Percentiles rank a stretch among this genome's conserved stretches.
Evolutionary conservation across 805 yeast genomes (phyloP).

Genomic region (Cyberlindnera maclurae): DNA sequence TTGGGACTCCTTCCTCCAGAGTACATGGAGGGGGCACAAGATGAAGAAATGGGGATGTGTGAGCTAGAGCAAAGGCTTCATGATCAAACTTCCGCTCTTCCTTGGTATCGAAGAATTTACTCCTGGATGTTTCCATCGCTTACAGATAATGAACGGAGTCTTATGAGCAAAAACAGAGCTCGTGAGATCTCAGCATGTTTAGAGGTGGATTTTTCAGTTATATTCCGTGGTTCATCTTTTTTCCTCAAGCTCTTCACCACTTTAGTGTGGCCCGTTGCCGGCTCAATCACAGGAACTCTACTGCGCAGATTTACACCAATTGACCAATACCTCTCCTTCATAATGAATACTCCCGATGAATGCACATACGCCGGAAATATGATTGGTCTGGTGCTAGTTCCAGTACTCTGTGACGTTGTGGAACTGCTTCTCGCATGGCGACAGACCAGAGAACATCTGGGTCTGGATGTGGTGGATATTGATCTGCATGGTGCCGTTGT

Average conservation of each 20-base stretch:
- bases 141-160: slow-evolving; percentile 2
- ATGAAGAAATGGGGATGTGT: slow-evolving; percentile 8
- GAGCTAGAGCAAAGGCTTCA: slow-evolving; percentile 3
- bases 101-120: slow-evolving; percentile 3
- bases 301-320: slow-evolving; percentile 21
- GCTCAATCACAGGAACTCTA: slow-evolving; percentile 21
- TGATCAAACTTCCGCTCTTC: not conserved
- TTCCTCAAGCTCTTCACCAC: not conserved
- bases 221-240: slow-evolving; percentile 16
- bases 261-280: slow-evolving; percentile 24
- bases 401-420: slow-evolving; percentile 26
- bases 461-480: slow-evolving; percentile 15
- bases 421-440: slow-evolving; percentile 28
- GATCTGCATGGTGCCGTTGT: slow-evolving; percentile 7
- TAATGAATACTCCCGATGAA: slow-evolving; percentile 31
- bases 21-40: not conserved
- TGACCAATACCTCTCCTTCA: slow-evolving; percentile 15
- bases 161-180: slow-evolving; percentile 7
- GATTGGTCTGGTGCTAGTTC: slow-evolving; percentile 27
- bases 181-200: slow-evolving; percentile 25
- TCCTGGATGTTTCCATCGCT: slow-evolving; percentile 4
- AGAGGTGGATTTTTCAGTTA: slow-evolving; percentile 24
- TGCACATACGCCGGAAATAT: slow-evolving; percentile 27
- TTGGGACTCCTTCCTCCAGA: slow-evolving; percentile 11
- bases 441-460: slow-evolving; percentile 23